Percentiles rank a stretch among this genome's conserved stretches.
phyloP scores from a whole-genome alignment of 2,329 filamentous ascomycete genomes.

The Phaeosphaeria sp. region DNA sequence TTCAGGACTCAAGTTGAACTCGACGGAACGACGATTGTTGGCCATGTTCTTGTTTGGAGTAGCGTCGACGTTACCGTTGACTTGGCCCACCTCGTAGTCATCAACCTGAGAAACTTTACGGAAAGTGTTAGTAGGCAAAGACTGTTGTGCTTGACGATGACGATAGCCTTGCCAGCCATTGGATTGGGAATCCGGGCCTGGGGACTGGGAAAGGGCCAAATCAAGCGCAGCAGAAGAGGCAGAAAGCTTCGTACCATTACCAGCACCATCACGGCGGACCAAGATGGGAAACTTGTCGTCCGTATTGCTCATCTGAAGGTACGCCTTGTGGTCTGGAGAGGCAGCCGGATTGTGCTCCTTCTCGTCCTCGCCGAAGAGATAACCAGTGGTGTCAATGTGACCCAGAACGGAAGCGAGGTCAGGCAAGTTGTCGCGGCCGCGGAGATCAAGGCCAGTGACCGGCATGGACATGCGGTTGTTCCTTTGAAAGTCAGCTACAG shows the following conservation, averaged over 20 bases:
- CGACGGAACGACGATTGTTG: conserved; percentile 56
- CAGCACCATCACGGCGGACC: conserved; percentile 67
- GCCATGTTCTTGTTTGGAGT: conserved; percentile 48
- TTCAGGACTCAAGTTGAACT: conserved; percentile 53
- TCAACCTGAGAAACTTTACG: conserved; percentile 49
- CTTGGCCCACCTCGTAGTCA: conserved; percentile 41
- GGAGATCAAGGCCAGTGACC: conserved; percentile 73
- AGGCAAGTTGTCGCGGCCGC: conserved; percentile 61
- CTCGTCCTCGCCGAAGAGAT: conserved; percentile 78
- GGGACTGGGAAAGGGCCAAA: conserved; percentile 73
- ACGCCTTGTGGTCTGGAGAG: conserved; percentile 71
- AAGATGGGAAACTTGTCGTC: conserved; percentile 90
- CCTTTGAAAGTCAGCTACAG: conserved; percentile 53
- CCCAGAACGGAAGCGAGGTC: conserved; percentile 66
- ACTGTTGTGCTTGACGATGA: conserved; percentile 70
- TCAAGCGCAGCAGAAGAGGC: conserved; percentile 82
- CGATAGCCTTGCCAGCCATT: conserved; percentile 69
- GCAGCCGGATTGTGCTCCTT: conserved; percentile 59
- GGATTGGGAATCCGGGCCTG: conserved; percentile 62
- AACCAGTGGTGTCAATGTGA: conserved; percentile 83
- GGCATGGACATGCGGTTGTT: conserved; percentile 95
- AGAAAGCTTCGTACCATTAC: conserved; percentile 70
- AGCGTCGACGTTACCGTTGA: conserved; percentile 50
- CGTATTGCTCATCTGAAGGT: conserved; percentile 72
- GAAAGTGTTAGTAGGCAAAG: conserved; percentile 63